Evolutionary conservation across 2,329 filamentous ascomycete species (phyloP), one percentile per base, ranked within the genome.

Genomic region (Alternaria panax): DNA sequence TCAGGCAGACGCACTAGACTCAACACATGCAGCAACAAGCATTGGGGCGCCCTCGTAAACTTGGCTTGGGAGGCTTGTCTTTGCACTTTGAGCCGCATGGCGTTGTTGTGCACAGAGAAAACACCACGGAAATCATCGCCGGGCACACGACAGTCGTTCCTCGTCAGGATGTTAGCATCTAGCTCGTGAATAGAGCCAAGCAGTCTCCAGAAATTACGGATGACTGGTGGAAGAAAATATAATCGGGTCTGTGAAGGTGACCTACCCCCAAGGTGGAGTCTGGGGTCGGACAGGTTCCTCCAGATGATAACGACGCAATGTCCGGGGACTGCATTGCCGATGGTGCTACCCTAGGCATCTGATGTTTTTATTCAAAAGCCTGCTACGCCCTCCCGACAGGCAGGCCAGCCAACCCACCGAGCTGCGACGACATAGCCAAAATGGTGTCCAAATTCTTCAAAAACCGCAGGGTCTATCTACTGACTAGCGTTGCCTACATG

Each of bases 361-460:
- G 32, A 18, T 25, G 28, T 28, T 20, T 47, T 20, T 28, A 56
- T 47, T 51, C 30, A 59, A 47, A 51, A 56, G 46, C 52, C 20
- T 45, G 40, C 32, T 40, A 22, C 24, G 4, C 41, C 53, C 52
- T 51, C 30, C 45, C 32, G 5, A n/a, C 20, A 56, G n/a, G 46
- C 12, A 40, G 20, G 22, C 36, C 40, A 40, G 57, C 25, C 25
- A 34, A 42, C 32, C 18, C 27, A 42, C 28, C n/a, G 36, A 27
- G 53, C 46, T 57, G 46, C 40, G 47, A 45, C 43, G 38, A 57
- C 34, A 41, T 34, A 57, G 32, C 38, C 40, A 59, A 27, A 22
- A 59, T 59, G 57, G 32, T 46, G 52, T 59, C 57, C 20, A 36
- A 40, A 46, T 59, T 59, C 46, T 57, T 59, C 57, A 59, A 59